Evolutionary conservation across 139 green algal genomes (phyloP).

Genomic region (Chlorella sp.): DNA sequence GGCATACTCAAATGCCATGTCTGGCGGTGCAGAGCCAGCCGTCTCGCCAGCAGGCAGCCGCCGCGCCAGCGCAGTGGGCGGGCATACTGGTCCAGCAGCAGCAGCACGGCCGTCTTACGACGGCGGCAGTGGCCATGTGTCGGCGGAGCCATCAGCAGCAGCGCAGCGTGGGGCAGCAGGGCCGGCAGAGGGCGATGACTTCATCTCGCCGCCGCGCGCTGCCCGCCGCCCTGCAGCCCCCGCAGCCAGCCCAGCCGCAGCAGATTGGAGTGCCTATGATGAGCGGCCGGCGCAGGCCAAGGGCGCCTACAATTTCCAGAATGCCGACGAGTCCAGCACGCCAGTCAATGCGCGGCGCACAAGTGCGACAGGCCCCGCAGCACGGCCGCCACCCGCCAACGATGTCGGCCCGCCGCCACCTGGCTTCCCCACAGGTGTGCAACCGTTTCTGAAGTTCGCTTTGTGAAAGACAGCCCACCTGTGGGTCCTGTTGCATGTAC

Average conservation of each 20-base stretch:
- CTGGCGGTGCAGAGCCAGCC: not conserved
- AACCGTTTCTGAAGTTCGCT: no score
- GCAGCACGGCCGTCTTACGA: not conserved
- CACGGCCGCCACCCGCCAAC: not conserved
- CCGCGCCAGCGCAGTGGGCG: not conserved
- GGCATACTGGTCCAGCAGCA: not conserved
- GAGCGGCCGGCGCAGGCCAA: conserved; percentile 74
- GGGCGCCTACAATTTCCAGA: conserved; percentile 53
- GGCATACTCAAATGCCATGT: no score
- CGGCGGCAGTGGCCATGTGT: not conserved
- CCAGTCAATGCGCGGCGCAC: not conserved
- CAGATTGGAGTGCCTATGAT: conserved; percentile 64
- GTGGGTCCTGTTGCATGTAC: no score
- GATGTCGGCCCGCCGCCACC: conserved; percentile 35
- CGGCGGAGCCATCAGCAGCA: not conserved
- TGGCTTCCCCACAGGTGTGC: conserved; percentile 63
- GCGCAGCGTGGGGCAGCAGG: not conserved
- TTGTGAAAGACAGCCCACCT: no score
- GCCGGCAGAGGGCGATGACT: not conserved
- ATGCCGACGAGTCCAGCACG: conserved; percentile 21
- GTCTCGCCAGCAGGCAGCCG: not conserved
- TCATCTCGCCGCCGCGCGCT: not conserved
- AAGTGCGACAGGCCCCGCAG: not conserved
- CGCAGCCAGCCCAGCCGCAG: not conserved
- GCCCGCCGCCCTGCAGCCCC: not conserved